Conservation (phyloP, 108 stramenopile species). For the Skeletonema grethae region DNA sequence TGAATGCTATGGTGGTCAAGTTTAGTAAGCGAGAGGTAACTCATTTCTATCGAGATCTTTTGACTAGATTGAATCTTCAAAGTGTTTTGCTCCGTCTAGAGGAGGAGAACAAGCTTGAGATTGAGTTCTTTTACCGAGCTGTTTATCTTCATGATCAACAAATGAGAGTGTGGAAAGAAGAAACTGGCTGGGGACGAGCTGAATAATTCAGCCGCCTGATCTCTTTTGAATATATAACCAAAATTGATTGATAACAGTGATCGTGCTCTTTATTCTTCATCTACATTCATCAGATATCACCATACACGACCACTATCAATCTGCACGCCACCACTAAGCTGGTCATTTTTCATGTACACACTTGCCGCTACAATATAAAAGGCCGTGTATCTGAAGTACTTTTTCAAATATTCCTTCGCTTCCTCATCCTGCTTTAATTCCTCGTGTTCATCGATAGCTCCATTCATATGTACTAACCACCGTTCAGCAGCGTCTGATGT, state of each 20-base stretch:
- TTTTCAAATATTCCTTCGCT: constrained; percentile 28
- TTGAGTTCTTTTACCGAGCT: constrained; percentile 30
- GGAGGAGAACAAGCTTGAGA: constrained; percentile 20
- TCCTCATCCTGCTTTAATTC: constrained; percentile 37
- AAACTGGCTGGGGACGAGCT: neutral
- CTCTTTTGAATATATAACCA: neutral
- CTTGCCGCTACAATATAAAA: constrained; percentile 80
- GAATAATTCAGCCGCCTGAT: neutral
- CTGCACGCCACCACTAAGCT: constrained; percentile 72
- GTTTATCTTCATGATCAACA: constrained; percentile 8
- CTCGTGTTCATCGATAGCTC: constrained; percentile 62
- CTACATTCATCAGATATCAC: constrained; percentile 31
- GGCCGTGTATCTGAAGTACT: constrained; percentile 68
- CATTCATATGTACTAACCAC: constrained; percentile 76
- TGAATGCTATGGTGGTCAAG: constrained; percentile 23
- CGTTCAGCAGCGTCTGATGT: constrained; percentile 61
- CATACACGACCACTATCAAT: constrained; percentile 70
- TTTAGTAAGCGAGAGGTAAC: constrained; percentile 23
- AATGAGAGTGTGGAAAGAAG: constrained; percentile 23
- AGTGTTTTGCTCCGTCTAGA: constrained; percentile 7
- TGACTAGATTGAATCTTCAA: constrained; percentile 5
- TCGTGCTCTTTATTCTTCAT: neutral
- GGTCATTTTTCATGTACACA: constrained; percentile 78
- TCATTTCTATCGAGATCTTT: constrained; percentile 35
- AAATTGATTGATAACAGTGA: neutral